Evolutionary conservation across 2,329 filamentous ascomycete genomes (phyloP), one percentile per base, ranked within the genome.

Genomic region (Sporothrix pallida): DNA sequence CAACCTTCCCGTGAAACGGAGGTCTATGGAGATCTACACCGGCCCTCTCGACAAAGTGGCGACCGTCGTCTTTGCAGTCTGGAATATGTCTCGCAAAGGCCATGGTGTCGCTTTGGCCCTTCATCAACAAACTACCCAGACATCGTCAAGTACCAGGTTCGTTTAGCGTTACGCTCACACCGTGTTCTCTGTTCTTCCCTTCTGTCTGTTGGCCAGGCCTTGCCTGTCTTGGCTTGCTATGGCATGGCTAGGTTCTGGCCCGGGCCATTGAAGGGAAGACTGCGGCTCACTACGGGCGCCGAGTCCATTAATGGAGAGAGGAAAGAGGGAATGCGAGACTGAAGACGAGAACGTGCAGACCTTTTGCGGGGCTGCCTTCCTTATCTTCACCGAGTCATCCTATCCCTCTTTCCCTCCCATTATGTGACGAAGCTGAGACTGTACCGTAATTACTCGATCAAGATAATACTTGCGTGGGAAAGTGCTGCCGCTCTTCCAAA

Each of bases 381-480:
- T n/a, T 6, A 23, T 20, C 13, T 12, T 68, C 46, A 37, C 65
- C 23, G 7, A 8, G 8, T 20, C 44, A 46, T 12, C n/a, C 7
- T 12, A 20, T 50, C n/a, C 44, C 52, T n/a, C 31, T n/a, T 37
- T 71, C 42, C 69, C 50, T 42, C 71, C 26, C 13, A 44, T 73
- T 73, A 77, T 79, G 81, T 83, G 80, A 89, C 85, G 88, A 94
- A 89, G 93, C 93, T 95, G 93, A 96, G 93, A 95, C 91, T 91
- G 92, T 90, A 96, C 93, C 93, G 93, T 95, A 86, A 92, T 87
- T 91, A 95, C 93, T 95, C 93, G 93, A 96, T 93, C 93, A 96
- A 96, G 93, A 93, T 95, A 96, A 95, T 94, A 92, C 93, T 96
- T 96, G 93, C 93, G 93, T 95, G 93, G 91, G 92, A 95, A 95